phyloP scores from a whole-genome alignment of 108 stramenopile genomes.

The Heterococcus sp. region DNA sequence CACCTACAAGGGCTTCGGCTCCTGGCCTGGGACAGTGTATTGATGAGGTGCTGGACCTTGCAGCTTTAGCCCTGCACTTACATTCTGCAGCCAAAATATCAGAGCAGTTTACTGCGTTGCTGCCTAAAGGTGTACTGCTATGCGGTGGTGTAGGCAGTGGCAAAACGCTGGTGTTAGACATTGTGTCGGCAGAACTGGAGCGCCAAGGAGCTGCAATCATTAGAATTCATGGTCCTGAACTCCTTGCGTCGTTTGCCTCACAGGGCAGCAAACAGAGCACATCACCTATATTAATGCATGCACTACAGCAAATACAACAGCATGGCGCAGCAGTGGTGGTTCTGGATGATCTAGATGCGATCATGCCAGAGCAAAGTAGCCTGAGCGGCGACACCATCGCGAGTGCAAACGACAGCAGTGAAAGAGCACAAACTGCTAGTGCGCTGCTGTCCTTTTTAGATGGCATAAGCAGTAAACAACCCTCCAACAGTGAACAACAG shows the following conservation, averaged over 20 bases:
- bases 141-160: conserved; percentile 31
- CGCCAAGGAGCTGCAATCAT: conserved; percentile 18
- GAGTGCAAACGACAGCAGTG: not conserved
- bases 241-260: conserved; percentile 7
- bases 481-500: no score
- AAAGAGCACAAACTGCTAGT: conserved; percentile 4
- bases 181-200: conserved; percentile 9
- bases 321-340: conserved; percentile 10
- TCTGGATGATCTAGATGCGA: conserved; percentile 33
- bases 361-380: conserved; percentile 10
- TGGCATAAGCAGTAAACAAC: no score
- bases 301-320: conserved; percentile 1
- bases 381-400: not conserved
- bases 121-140: conserved; percentile 15
- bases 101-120: conserved; percentile 10
- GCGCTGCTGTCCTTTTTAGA: conserved; percentile 4
- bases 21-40: no score
- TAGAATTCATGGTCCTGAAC: conserved; percentile 10
- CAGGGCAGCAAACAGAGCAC: not conserved
- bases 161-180: conserved; percentile 29
- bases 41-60: no score
- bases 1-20: no score
- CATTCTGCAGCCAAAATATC: no score
- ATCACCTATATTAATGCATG: not conserved
- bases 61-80: no score